Conservation (phyloP, 2,329 filamentous ascomycete species). For the Xylariomycetidae sp. region DNA sequence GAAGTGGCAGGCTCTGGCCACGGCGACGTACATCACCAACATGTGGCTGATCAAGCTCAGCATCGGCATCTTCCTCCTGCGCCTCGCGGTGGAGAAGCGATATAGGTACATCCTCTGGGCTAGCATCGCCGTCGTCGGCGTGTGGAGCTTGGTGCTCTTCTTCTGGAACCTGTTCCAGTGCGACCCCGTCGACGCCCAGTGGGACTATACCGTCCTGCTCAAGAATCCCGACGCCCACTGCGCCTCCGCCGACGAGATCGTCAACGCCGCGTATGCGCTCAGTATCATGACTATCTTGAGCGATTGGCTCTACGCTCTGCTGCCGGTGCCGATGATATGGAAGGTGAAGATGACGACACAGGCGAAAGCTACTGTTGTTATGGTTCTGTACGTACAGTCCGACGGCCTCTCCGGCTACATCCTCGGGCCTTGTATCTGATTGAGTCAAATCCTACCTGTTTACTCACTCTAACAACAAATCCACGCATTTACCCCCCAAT, state of each 20-base stretch:
- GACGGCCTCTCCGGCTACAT: too few species aligned
- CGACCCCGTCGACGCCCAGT: constrained; percentile 44
- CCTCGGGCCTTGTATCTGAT: too few species aligned
- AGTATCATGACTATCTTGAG: constrained; percentile 48
- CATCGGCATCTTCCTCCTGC: constrained; percentile 48
- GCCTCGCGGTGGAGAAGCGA: constrained; percentile 38
- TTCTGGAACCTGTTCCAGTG: constrained; percentile 47
- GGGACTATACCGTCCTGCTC: constrained; percentile 44
- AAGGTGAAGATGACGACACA: constrained; percentile 48
- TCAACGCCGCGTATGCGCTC: constrained; percentile 46
- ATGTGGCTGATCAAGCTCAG: constrained; percentile 56
- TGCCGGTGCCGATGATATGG: constrained; percentile 53
- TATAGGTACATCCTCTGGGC: constrained; percentile 45
- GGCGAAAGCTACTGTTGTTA: constrained; percentile 46
- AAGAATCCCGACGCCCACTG: constrained; percentile 32
- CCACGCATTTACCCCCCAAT: too few species aligned
- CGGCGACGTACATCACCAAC: constrained; percentile 44
- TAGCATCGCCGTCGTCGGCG: constrained; percentile 40
- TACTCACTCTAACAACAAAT: too few species aligned
- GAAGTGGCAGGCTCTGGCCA: constrained; percentile 50
- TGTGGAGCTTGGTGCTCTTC: constrained; percentile 45
- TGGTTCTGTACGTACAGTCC: too few species aligned
- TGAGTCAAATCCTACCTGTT: too few species aligned
- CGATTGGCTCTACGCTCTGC: constrained; percentile 51
- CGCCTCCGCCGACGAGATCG: constrained; percentile 38